These are phyloP conservation scores for Plantago elongata DNA, from an alignment of 257 asterid species.

Conservation along the genomic window DNA sequence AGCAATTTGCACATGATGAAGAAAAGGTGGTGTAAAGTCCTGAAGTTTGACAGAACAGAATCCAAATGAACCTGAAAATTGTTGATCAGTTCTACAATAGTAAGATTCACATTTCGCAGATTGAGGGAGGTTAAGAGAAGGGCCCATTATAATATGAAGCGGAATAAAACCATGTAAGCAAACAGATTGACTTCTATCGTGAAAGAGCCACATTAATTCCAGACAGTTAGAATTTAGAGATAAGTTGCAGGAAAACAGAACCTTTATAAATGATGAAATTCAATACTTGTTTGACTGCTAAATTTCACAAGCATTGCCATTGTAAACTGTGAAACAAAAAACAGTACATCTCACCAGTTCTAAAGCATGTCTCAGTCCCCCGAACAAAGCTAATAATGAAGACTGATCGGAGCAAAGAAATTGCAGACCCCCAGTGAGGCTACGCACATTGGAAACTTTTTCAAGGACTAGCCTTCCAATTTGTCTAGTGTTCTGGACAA, in stretches of 20 bases:
- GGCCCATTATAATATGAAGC: conserved; percentile 13
- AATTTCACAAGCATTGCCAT: not conserved
- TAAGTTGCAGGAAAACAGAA: conserved; percentile 13
- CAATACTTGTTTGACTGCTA: conserved; percentile 9
- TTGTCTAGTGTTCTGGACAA: conserved; percentile 77
- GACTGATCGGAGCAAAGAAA: conserved; percentile 75
- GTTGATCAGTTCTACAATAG: conserved; percentile 17
- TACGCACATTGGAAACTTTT: conserved; percentile 68
- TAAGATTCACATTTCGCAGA: not conserved
- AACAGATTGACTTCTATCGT: not conserved
- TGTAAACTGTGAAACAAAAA: conserved; percentile 14
- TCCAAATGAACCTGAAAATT: conserved; percentile 73
- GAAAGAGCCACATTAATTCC: conserved; percentile 3
- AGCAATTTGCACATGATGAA: conserved; percentile 80
- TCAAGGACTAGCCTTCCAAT: conserved; percentile 73
- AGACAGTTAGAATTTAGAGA: conserved; percentile 1
- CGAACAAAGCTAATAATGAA: conserved; percentile 56
- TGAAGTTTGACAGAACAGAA: conserved; percentile 62
- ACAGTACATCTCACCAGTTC: conserved; percentile 56
- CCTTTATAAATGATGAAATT: conserved; percentile 17
- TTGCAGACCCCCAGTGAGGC: conserved; percentile 75
- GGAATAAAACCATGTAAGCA: not conserved
- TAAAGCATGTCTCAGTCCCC: conserved; percentile 82
- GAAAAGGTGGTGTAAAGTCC: conserved; percentile 79
- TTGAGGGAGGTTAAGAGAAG: not conserved